Evolutionary conservation across 2,329 filamentous ascomycete species (phyloP), one percentile per base, ranked within the genome.

Genomic region (Raffaelea deltoideospora): DNA sequence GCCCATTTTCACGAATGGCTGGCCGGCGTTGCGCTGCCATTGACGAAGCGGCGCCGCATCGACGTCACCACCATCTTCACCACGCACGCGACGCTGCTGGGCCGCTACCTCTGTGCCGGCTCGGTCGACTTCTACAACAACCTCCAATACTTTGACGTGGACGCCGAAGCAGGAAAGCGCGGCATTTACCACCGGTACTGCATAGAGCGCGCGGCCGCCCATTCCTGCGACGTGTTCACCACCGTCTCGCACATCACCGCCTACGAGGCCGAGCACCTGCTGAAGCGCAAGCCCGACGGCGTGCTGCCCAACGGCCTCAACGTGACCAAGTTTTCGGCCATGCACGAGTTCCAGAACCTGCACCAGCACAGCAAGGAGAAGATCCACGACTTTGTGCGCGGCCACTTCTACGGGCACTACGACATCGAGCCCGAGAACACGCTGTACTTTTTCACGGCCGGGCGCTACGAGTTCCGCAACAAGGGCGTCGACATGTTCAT

Each of bases 401-500:
- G 90, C 10, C 90, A 98, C 56, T 98, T 98, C 60, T 96, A 96
- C 53, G 90, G 90, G 10, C 87, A 96, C 61, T 92, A 94, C 55
- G 87, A 98, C 54, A 96, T 96, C 47, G 85, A 95, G 43, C 77
- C 86, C 13, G 87, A 96, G 42, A 94, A 96, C 59, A 98, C 90
- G 0, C 72, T 98, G 26, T 98, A 95, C 61, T 80, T 96, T 61
- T 98, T 98, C 66, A 98, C 87, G 4, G 82, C 90, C 7, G 90
- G 90, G 41, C 81, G 90, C 44, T 98, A 98, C 53, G 90, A 98
- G 59, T 98, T 88, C 69, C 71, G 90, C 45, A 98, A 98, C 55
- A 98, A 98, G 63, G 90, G 90, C 52, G 88, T 95, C 10, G 90
- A 98, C 59, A 96, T 98, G 90, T 98, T 96, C 59, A 93, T 98